Percentiles rank a stretch among this genome's conserved stretches.
phyloP scores from a whole-genome alignment of 2,329 filamentous ascomycete genomes.

The Fusarium nodosum region DNA sequence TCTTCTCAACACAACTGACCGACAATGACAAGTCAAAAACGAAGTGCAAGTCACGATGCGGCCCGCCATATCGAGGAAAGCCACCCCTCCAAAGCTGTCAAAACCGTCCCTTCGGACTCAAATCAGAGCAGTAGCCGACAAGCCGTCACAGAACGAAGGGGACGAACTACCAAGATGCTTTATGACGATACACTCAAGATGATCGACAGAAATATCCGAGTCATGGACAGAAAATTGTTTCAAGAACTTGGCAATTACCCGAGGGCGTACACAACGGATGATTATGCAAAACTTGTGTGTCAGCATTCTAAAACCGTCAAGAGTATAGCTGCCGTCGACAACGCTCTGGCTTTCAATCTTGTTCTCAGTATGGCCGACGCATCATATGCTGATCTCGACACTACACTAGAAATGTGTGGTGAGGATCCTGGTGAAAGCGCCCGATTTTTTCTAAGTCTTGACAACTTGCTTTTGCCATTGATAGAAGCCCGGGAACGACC shows the following conservation, averaged over 20 bases:
- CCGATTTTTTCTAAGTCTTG: not conserved
- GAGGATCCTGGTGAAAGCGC: not conserved
- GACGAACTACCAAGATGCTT: not conserved
- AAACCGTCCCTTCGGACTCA: not conserved
- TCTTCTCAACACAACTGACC: not conserved
- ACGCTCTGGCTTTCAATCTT: not conserved
- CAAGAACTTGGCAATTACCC: rapidly evolving
- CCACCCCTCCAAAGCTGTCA: not conserved
- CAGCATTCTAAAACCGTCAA: not conserved
- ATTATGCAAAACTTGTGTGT: not conserved
- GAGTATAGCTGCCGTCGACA: rapidly evolving
- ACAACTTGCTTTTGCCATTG: not conserved
- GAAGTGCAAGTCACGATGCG: too few species aligned
- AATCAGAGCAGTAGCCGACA: not conserved
- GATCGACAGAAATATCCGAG: not conserved
- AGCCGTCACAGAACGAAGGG: not conserved
- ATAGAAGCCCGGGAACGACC: not conserved
- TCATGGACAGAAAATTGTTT: not conserved
- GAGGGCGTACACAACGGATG: not conserved
- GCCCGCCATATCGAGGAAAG: not conserved
- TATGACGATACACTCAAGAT: not conserved
- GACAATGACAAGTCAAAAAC: not conserved
- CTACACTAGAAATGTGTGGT: not conserved
- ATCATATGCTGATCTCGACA: not conserved
- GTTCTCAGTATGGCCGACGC: not conserved